Evolutionary conservation across 345 rosid species (phyloP).

Genomic region (Raphanus sativus): DNA sequence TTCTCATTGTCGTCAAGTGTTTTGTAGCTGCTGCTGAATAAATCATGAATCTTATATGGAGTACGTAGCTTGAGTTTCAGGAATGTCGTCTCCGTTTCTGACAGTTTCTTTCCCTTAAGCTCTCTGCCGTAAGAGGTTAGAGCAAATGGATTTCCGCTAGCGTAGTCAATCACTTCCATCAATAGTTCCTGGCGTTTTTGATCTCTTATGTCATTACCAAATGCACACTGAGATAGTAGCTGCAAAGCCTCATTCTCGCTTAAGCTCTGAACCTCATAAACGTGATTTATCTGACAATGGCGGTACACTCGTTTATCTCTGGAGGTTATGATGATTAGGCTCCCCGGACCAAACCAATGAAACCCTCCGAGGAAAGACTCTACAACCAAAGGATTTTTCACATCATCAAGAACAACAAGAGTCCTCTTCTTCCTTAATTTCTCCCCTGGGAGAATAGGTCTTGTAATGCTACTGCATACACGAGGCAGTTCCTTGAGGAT

Average conservation of each 20-base stretch:
- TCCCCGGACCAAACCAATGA: slow-evolving; percentile 20
- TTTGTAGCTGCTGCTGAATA: slow-evolving; percentile 22
- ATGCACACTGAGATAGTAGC: background rate
- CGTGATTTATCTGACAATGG: background rate
- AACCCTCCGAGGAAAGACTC: slow-evolving; percentile 17
- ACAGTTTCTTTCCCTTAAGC: background rate
- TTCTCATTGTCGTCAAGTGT: background rate
- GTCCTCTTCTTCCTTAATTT: background rate
- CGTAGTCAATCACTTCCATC: background rate
- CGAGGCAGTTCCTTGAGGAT: background rate
- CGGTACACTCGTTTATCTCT: slow-evolving; percentile 12
- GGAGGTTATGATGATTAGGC: slow-evolving; percentile 23
- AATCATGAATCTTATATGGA: background rate
- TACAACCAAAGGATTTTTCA: background rate
- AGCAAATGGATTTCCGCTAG: slow-evolving; percentile 36
- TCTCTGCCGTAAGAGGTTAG: slow-evolving; percentile 1
- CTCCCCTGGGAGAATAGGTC: background rate
- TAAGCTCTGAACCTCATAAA: slow-evolving; percentile 11
- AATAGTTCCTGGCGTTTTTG: background rate
- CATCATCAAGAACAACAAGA: slow-evolving; percentile 33
- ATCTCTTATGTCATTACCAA: background rate
- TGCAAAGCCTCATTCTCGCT: background rate
- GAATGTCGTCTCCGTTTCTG: background rate
- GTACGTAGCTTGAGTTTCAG: background rate
- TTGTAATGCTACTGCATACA: slow-evolving; percentile 13